These are phyloP conservation scores for Penicillium pulvis DNA, from an alignment of 495 filamentous ascomycete species.

Conservation along the genomic window DNA sequence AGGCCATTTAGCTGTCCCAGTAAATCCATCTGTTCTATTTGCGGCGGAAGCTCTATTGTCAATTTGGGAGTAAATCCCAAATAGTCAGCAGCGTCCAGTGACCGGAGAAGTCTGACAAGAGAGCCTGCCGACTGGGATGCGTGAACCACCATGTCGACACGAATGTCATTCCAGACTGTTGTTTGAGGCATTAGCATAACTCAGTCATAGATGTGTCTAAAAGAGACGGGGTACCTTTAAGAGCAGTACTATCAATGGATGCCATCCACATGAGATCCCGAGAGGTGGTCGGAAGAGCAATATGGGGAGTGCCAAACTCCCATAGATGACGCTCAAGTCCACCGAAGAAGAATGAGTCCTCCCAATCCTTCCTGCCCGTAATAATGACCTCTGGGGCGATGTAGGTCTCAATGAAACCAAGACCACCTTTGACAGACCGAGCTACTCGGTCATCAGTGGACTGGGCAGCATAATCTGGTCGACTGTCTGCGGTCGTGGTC, in stretches of 20 bases:
- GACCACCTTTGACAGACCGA: conserved; percentile 41
- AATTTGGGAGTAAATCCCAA: conserved; percentile 66
- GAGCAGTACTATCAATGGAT: conserved; percentile 67
- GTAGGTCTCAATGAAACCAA: conserved; percentile 48
- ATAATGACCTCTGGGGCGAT: conserved; percentile 54
- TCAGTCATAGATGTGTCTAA: neutral
- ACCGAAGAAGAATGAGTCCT: conserved; percentile 56
- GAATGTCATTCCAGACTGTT: conserved; percentile 72
- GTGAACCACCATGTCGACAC: conserved; percentile 76
- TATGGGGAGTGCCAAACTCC: conserved; percentile 50
- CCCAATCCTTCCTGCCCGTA: conserved; percentile 43
- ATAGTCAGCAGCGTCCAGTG: conserved; percentile 73
- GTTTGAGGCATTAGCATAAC: conserved; percentile 10
- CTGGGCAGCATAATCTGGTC: conserved; percentile 48
- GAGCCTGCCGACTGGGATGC: conserved; percentile 70
- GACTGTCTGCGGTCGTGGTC: conserved; percentile 41
- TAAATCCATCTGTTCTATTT: conserved; percentile 61
- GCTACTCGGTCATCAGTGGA: conserved; percentile 56
- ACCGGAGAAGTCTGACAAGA: conserved; percentile 70
- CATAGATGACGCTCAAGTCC: conserved; percentile 50
- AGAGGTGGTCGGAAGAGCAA: conserved; percentile 66
- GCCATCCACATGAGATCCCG: conserved; percentile 75
- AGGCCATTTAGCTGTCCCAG: conserved; percentile 67
- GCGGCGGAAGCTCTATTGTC: conserved; percentile 75
- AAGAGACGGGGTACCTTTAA: conserved; percentile 55